Evolutionary conservation across 1,139 yeast genomes (phyloP).

Genomic region (Hyphopichia khmerensis): DNA sequence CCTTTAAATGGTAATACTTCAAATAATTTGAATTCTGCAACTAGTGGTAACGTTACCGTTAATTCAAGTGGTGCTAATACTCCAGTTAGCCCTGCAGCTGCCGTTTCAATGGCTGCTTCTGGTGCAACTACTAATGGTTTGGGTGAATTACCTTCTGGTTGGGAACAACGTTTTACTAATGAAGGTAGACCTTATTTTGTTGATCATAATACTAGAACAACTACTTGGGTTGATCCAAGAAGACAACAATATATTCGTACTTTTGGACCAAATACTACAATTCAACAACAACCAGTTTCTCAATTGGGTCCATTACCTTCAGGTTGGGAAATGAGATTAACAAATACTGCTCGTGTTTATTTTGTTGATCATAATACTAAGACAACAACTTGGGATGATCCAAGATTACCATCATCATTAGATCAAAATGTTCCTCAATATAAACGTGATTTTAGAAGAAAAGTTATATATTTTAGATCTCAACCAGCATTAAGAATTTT

Average conservation of each 20-base stretch:
- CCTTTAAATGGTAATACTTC: conserved; percentile 1
- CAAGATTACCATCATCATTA: conserved; percentile 92
- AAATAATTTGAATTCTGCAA: conserved; percentile 21
- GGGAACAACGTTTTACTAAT: conserved; percentile 98
- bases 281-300: conserved; percentile 97
- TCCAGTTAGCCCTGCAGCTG: conserved; percentile 65
- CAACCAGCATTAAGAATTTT: conserved; percentile 96
- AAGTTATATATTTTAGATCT: conserved; percentile 93
- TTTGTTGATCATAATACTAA: conserved; percentile 98
- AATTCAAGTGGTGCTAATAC: conserved; percentile 46
- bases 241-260: conserved; percentile 97
- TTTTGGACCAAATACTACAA: conserved; percentile 84
- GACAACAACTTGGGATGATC: conserved; percentile 99
- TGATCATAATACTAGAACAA: conserved; percentile 96
- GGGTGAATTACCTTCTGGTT: conserved; percentile 96
- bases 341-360: conserved; percentile 96
- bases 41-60: conserved; percentile 46
- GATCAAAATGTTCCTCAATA: conserved; percentile 99
- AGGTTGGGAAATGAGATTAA: conserved; percentile 99
- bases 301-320: conserved; percentile 97
- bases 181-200: conserved; percentile 98
- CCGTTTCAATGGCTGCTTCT: conserved; percentile 78
- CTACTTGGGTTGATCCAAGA: conserved; percentile 99
- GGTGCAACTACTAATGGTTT: conserved; percentile 95
- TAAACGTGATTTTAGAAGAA: conserved; percentile 97